phyloP scores from a whole-genome alignment of 1,284 basidiomycete genomes.

The Cryptococcus maquisensis region DNA sequence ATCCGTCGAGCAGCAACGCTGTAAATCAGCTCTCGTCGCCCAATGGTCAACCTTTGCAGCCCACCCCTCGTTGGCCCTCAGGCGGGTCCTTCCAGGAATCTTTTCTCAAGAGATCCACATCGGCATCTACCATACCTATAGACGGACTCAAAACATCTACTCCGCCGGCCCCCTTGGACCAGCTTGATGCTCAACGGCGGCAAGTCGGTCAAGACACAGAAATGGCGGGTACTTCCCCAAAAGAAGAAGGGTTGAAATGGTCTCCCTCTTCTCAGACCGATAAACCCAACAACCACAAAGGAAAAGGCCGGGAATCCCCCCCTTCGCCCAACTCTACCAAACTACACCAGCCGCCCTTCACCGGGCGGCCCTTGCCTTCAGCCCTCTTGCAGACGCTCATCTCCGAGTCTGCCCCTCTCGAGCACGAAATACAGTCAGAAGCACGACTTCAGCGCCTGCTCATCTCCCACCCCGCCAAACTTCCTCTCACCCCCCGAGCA shows the following conservation, averaged over 20 bases:
- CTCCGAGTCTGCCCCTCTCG: slow-evolving; percentile 38
- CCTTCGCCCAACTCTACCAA: slow-evolving; percentile 8
- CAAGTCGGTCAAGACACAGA: slow-evolving; percentile 18
- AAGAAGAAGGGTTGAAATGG: background rate
- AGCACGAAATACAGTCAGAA: slow-evolving; percentile 47
- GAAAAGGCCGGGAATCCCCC: slow-evolving; percentile 27
- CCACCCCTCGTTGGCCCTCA: slow-evolving; percentile 21
- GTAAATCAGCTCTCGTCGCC: background rate
- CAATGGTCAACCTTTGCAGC: slow-evolving; percentile 16
- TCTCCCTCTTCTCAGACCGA: background rate
- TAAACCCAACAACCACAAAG: slow-evolving; percentile 16
- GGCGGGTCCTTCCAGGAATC: slow-evolving; percentile 18
- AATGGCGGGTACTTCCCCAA: background rate
- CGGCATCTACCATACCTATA: slow-evolving; percentile 31
- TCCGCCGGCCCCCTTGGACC: slow-evolving; percentile 18
- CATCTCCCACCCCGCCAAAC: slow-evolving; percentile 34
- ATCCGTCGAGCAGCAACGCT: slow-evolving; percentile 8
- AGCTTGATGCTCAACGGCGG: background rate
- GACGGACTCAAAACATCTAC: slow-evolving; percentile 34
- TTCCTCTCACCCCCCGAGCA: slow-evolving; percentile 40
- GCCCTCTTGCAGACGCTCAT: slow-evolving; percentile 42
- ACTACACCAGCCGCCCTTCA: slow-evolving; percentile 11
- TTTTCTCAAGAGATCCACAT: slow-evolving; percentile 22
- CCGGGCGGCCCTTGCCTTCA: slow-evolving; percentile 31
- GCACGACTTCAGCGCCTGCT: slow-evolving; percentile 40